Conservation (phyloP, 2,329 filamentous ascomycete species). For the Beauveria sp. region DNA sequence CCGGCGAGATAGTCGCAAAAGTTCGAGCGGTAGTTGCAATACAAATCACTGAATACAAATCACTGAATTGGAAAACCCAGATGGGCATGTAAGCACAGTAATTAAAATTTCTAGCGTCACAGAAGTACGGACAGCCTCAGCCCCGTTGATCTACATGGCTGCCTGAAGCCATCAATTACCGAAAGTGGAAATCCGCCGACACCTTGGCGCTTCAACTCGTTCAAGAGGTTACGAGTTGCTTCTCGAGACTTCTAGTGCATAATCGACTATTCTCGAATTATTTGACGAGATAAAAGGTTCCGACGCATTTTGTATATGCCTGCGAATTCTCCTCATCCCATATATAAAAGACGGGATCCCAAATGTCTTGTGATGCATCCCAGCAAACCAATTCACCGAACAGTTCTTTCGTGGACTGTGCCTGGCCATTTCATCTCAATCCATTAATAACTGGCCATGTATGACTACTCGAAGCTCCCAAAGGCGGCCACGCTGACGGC, state of each 20-base stretch:
- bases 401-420: neutral
- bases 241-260: neutral
- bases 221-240: neutral
- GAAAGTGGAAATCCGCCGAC: neutral
- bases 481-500: constrained; percentile 1
- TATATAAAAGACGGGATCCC: neutral
- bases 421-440: neutral
- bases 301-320: neutral
- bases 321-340: neutral
- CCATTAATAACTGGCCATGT: neutral
- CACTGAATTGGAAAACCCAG: too few relatives aligned
- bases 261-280: neutral
- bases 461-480: constrained; percentile 8
- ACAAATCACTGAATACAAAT: too few relatives aligned
- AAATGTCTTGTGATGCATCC: neutral
- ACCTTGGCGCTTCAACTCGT: neutral
- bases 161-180: neutral
- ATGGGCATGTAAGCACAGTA: too few relatives aligned
- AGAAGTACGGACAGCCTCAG: too few relatives aligned
- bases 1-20: too few relatives aligned
- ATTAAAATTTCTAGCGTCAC: too few relatives aligned
- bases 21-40: too few relatives aligned
- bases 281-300: too few relatives aligned
- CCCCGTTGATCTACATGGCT: neutral
- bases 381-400: neutral